Percentiles rank a stretch among this genome's conserved stretches.
These are phyloP conservation scores for Podaxis sp. DNA, from an alignment of 768 basidiomycete genomes.

Conservation along the genomic window DNA sequence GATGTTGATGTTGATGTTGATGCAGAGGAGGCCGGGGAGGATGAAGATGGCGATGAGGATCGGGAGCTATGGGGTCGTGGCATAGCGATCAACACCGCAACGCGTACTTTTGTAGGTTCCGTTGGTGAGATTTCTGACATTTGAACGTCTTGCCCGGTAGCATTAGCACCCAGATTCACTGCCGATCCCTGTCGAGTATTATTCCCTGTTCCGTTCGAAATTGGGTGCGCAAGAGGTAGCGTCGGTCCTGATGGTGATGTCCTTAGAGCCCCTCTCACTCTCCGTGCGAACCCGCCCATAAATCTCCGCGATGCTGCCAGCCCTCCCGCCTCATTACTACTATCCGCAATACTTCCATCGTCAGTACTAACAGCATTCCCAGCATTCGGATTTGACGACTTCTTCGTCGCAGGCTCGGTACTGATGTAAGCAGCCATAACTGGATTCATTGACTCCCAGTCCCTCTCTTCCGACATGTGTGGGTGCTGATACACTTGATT, in stretches of 20 bases:
- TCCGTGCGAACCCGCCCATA: neutral
- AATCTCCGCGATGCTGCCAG: neutral
- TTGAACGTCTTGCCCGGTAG: constrained; percentile 1
- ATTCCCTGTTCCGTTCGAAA: neutral
- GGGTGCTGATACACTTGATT: constrained; percentile 6
- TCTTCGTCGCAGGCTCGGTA: neutral
- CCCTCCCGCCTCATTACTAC: neutral
- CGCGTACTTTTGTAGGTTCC: constrained; percentile 24
- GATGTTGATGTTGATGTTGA: constrained; percentile 14
- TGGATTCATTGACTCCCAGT: constrained; percentile 22
- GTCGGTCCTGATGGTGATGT: neutral
- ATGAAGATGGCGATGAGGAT: neutral
- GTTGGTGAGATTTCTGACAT: constrained; percentile 3
- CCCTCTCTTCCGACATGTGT: constrained; percentile 11
- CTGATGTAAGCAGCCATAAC: constrained; percentile 16
- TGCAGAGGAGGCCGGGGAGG: constrained; percentile 12
- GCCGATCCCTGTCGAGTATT: constrained; percentile 2
- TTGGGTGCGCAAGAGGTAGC: neutral
- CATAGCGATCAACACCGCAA: constrained; percentile 47
- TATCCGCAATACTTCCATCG: neutral
- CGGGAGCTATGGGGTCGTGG: constrained; percentile 22
- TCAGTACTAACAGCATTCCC: neutral
- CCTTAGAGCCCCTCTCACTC: neutral
- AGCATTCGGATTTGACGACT: neutral
- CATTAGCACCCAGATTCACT: constrained; percentile 1